Percentiles rank a stretch among this genome's conserved stretches.
These are phyloP conservation scores for Erysiphe pulchra DNA, from an alignment of 2,329 filamentous ascomycete species.

Conservation along the genomic window DNA sequence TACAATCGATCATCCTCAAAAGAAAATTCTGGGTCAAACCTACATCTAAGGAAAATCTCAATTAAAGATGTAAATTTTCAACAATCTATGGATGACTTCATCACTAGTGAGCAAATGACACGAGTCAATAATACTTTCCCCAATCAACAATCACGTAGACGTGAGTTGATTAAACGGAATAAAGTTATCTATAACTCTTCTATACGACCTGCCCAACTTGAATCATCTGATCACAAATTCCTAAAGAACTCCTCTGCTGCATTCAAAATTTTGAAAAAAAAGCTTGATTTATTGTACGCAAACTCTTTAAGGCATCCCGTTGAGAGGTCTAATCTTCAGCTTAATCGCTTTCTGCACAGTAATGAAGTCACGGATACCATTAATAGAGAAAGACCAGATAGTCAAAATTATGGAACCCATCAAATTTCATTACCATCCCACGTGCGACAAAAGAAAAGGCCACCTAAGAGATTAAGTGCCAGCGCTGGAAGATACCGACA, in stretches of 20 bases:
- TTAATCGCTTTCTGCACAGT: constrained; percentile 15
- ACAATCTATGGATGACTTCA: constrained; percentile 12
- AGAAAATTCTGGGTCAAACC: too few relatives aligned
- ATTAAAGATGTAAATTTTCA: constrained; percentile 1
- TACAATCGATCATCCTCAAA: neutral
- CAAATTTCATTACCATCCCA: neutral
- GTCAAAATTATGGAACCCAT: neutral
- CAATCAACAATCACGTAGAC: too few relatives aligned
- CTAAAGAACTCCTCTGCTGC: constrained; percentile 12
- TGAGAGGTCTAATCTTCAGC: constrained; percentile 11
- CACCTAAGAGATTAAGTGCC: constrained; percentile 11
- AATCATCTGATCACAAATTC: constrained; percentile 18
- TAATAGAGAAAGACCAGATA: constrained; percentile 1
- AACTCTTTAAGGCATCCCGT: constrained; percentile 14
- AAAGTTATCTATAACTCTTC: neutral
- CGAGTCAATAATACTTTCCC: too few relatives aligned
- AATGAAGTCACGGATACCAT: constrained; percentile 5
- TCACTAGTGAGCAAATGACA: constrained; percentile 1
- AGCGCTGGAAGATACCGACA: constrained; percentile 13
- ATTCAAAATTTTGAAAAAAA: constrained; percentile 26
- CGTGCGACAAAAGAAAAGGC: constrained; percentile 5
- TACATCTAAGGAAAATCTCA: neutral
- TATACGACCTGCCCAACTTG: constrained; percentile 27
- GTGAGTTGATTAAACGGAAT: too few relatives aligned
- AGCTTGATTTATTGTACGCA: constrained; percentile 28